Evolutionary conservation across 257 asterid species (phyloP), one percentile per base, ranked within the genome.

Genomic region (Sherardia arvensis): DNA sequence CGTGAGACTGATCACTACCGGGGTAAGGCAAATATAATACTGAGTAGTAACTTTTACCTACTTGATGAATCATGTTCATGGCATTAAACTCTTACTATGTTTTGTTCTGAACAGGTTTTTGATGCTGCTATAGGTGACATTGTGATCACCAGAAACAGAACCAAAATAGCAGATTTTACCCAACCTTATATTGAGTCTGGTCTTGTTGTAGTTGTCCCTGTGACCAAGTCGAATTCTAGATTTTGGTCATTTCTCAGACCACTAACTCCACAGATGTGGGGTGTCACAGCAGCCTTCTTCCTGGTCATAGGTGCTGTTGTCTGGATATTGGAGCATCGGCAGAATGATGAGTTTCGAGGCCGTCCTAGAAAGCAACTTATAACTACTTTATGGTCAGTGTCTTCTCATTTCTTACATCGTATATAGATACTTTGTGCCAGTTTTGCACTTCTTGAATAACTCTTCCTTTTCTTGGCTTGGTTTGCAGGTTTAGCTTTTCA

Each of bases 161-260:
- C 85, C 20, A 80, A 65, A 64, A 71, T 83, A 64, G 87, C 66
- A 34, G 93, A 83, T 71, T 85, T 85, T 21, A 85, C 89, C 30
- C 93, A 83, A 72, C 93, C 93, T 0, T 85, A 73, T 66, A 77
- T 79, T 12, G 85, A 79, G 69, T 85, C 87, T 1, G 87, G 93
- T 49, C 79, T 85, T 11, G 87, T 81, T 29, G 82, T 84, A 14
- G 85, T 84, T 51, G 85, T 69, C 10, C 81, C 87, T 1, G 76
- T 81, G 40, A 84, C 49, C 74, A 68, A 79, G 75, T 53, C 53
- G 53, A 69, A 76, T 53, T 71, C 87, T 22, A 70, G 68, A 48
- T 65, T 80, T 47, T 84, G 80, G 85, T 82, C 84, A 20, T 84
- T 84, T 73, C 61, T 76, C 53, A 67, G 79, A 30, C 91, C 91